Conservation (phyloP, 257 asterid species). For the Solanum piurae region DNA sequence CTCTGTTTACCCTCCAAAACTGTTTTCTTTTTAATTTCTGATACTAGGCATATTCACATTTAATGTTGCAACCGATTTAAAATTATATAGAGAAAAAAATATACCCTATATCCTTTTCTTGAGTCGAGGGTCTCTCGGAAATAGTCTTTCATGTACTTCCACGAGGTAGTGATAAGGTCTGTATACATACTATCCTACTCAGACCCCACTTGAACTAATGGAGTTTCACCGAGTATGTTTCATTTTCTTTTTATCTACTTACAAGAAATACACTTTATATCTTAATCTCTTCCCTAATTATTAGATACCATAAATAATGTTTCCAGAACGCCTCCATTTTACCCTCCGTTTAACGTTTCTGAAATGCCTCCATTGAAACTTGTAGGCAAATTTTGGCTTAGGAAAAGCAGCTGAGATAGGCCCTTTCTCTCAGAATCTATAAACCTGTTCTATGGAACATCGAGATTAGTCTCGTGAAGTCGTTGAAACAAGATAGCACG, state of each 20-base stretch:
- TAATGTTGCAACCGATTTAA: not conserved
- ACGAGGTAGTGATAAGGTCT: not conserved
- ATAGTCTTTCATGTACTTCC: not conserved
- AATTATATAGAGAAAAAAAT: not conserved
- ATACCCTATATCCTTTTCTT: not conserved
- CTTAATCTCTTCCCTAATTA: no score
- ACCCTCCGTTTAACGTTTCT: no score
- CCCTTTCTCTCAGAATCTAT: slow-evolving; percentile 6
- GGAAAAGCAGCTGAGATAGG: no score
- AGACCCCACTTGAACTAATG: not conserved
- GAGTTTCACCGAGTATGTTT: no score
- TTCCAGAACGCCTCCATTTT: no score
- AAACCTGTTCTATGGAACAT: slow-evolving; percentile 67
- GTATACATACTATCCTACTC: not conserved
- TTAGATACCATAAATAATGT: no score
- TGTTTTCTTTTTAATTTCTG: not conserved
- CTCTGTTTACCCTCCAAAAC: not conserved
- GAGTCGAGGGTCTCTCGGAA: not conserved
- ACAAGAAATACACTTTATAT: no score
- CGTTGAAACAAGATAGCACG: slow-evolving; percentile 59
- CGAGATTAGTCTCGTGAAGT: slow-evolving; percentile 60
- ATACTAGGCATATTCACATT: not conserved
- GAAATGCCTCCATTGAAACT: no score
- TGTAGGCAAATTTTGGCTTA: no score
- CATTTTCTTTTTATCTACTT: no score